Percentiles rank a stretch among this genome's conserved stretches.
phyloP scores from a whole-genome alignment of 148 eudicot species.

The Camellia japonica region DNA sequence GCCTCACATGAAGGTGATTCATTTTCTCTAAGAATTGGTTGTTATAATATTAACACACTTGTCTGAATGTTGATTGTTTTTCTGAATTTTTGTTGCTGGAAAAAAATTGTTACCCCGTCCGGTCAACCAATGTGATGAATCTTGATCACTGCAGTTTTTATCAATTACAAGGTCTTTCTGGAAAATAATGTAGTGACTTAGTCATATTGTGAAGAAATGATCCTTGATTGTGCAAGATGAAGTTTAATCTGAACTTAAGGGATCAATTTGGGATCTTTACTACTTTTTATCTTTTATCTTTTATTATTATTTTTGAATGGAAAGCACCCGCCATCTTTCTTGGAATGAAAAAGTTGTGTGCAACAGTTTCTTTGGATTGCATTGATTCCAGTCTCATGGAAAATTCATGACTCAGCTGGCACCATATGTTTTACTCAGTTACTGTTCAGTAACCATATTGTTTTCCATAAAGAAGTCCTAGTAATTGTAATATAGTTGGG shows the following conservation, averaged over 20 bases:
- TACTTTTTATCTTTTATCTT: background rate
- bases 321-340: too few relatives aligned
- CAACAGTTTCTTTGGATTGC: too few relatives aligned
- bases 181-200: background rate
- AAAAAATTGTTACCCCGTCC: background rate
- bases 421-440: too few relatives aligned
- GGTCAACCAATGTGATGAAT: background rate
- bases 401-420: too few relatives aligned
- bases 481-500: too few relatives aligned
- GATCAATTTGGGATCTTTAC: background rate
- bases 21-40: constrained; percentile 3
- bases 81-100: constrained; percentile 1
- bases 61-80: background rate
- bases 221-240: background rate
- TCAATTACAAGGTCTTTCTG: background rate
- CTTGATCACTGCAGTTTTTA: background rate
- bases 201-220: background rate
- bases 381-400: too few relatives aligned
- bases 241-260: background rate
- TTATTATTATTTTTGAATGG: background rate
- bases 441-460: too few relatives aligned
- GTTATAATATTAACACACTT: background rate
- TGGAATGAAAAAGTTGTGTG: too few relatives aligned
- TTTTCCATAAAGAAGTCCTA: too few relatives aligned
- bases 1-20: constrained; percentile 95